phyloP scores from a whole-genome alignment of 1,139 yeast genomes.

The Diutina pseudorugosa region DNA sequence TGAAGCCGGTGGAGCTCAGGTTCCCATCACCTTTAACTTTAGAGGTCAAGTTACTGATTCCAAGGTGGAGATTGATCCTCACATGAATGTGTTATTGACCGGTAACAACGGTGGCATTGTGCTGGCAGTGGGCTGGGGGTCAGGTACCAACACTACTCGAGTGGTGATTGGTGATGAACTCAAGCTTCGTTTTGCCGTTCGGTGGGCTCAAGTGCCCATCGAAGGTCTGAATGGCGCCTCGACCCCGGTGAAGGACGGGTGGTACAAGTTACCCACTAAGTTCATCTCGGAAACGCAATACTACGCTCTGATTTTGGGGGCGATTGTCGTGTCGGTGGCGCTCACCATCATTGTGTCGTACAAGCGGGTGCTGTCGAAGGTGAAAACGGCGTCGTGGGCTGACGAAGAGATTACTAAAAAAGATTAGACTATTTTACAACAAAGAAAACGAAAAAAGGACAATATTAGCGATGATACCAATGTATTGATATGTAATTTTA shows the following conservation, averaged over 20 bases:
- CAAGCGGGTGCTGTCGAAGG: not conserved
- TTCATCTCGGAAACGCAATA: slow-evolving; percentile 16
- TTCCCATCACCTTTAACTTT: slow-evolving; percentile 55
- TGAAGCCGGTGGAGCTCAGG: slow-evolving; percentile 37
- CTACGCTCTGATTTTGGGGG: slow-evolving; percentile 14
- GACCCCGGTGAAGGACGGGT: slow-evolving; percentile 28
- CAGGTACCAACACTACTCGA: slow-evolving; percentile 51
- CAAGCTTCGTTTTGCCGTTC: slow-evolving; percentile 44
- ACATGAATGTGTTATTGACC: slow-evolving; percentile 42
- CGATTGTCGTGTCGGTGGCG: slow-evolving; percentile 15
- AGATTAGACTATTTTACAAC: not conserved
- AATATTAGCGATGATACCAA: not conserved
- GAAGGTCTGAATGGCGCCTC: slow-evolving; percentile 10
- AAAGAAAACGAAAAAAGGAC: not conserved
- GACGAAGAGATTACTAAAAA: not conserved
- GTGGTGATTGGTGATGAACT: slow-evolving; percentile 55
- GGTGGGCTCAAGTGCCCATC: slow-evolving; percentile 36
- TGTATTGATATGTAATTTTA: not conserved
- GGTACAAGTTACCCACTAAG: slow-evolving; percentile 25
- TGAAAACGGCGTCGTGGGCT: not conserved
- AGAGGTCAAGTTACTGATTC: slow-evolving; percentile 60
- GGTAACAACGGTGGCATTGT: slow-evolving; percentile 33
- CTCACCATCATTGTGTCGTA: slow-evolving; percentile 11
- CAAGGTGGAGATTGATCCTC: slow-evolving; percentile 57
- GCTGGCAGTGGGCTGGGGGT: slow-evolving; percentile 47